These are phyloP conservation scores for Nicotiana otophora DNA, from an alignment of 257 asterid genomes.

Conservation along the genomic window DNA sequence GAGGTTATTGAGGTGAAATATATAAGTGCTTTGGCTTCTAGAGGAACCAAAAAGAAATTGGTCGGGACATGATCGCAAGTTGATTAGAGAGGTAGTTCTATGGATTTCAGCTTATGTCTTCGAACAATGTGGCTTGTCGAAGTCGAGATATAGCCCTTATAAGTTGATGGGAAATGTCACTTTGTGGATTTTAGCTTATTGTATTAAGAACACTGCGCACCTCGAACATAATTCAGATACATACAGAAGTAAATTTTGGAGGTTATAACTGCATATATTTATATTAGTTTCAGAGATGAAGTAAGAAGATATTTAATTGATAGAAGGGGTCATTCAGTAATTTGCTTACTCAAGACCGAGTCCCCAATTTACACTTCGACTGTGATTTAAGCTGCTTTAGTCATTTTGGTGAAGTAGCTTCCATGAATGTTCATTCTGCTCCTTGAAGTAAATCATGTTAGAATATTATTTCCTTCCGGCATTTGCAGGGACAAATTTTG, in stretches of 20 bases:
- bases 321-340: neutral
- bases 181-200: neutral
- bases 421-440: neutral
- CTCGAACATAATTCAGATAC: neutral
- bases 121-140: neutral
- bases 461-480: neutral
- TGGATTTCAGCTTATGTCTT: neutral
- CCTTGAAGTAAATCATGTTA: neutral
- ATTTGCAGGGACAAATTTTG: conserved; percentile 60
- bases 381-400: conserved; percentile 1
- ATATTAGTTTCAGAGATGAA: neutral
- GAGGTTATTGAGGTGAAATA: neutral
- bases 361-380: neutral
- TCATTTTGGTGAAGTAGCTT: neutral
- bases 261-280: neutral
- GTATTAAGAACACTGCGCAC: neutral
- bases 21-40: neutral
- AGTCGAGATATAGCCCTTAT: neutral
- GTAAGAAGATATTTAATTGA: neutral
- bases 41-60: neutral
- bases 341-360: no score
- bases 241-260: neutral
- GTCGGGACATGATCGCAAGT: neutral
- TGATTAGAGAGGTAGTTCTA: neutral
- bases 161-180: conserved; percentile 1